Evolutionary conservation across 2,329 filamentous ascomycete species (phyloP), one percentile per base, ranked within the genome.

Genomic region (Exophiala alcalophila): DNA sequence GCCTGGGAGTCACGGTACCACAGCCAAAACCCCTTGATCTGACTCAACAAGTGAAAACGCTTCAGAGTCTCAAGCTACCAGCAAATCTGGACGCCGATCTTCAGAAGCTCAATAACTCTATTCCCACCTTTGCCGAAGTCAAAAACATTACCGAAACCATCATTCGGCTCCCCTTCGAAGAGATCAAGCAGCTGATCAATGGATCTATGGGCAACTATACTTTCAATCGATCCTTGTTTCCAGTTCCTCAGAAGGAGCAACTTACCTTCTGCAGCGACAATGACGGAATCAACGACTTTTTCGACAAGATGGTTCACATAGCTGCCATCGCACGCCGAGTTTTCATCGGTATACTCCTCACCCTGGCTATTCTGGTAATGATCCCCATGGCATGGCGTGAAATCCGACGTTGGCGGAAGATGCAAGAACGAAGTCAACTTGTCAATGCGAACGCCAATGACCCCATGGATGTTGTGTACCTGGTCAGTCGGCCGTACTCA

Each of bases 231-330:
- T 77, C 78, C 9, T 66, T 84, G 7, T 91, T 98, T 56, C 88
- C 90, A 0, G 76, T 95, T 2, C 89, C 92, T 1, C 70, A 83
- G 56, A 95, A 94, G 69, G 77, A 94, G 64, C 70, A 80, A 25
- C 72, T 98, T 39, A 83, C 77, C 1, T 97, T 98, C 69, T 98
- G 92, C 70, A 87, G 87, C 28, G 80, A 88, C 60, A 88, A 92
- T 66, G 77, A 86, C 53, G 80, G 78, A 21, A 84, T 98, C 64
- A 80, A 83, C 59, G 73, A 81, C 52, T 97, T 97, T 71, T 98
- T 98, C 64, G 70, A 82, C 43, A 73, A 73, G 9, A 72, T 97
- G 1, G 78, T 80, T 36, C 67, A 78, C 18, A 72, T 88, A 30
- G 78, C 83, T n/a, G 67, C 74, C 40, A 75, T 77, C 14, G 85